Conservation (phyloP, 164 flowering plant genomes). For the Umbilicus rupestris region DNA sequence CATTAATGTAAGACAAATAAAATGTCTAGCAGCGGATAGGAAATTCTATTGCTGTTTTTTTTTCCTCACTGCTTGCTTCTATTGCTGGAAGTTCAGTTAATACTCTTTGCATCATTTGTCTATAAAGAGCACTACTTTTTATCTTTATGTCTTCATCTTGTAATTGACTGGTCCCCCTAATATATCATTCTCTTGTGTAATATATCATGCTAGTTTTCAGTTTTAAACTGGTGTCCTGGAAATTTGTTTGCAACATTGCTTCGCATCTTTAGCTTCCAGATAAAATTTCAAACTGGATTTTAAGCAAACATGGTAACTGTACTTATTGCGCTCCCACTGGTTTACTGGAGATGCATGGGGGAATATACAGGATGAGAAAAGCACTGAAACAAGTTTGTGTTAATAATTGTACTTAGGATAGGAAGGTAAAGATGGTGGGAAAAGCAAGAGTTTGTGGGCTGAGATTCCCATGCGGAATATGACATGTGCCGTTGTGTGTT, state of each 20-base stretch:
- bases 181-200: neutral
- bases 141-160: conserved; percentile 6
- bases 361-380: conserved; percentile 24
- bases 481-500: conserved; percentile 22
- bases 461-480: conserved; percentile 45
- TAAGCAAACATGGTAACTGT: neutral
- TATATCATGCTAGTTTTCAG: neutral
- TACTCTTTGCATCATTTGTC: neutral
- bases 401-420: conserved; percentile 6
- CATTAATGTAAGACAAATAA: too few species aligned
- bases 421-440: conserved; percentile 22
- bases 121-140: neutral
- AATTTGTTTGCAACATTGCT: neutral
- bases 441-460: conserved; percentile 22
- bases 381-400: conserved; percentile 14
- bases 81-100: neutral
- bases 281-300: neutral
- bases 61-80: neutral
- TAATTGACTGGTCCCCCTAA: neutral
- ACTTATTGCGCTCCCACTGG: too few species aligned
- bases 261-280: neutral
- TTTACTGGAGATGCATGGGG: conserved; percentile 16
- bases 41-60: too few species aligned
- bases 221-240: neutral
- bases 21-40: too few species aligned